A percentile compares a stretch with the other conserved stretches of the same genome.
Conservation (phyloP, 345 rosid species). For the Rhodamnia rubescens region DNA sequence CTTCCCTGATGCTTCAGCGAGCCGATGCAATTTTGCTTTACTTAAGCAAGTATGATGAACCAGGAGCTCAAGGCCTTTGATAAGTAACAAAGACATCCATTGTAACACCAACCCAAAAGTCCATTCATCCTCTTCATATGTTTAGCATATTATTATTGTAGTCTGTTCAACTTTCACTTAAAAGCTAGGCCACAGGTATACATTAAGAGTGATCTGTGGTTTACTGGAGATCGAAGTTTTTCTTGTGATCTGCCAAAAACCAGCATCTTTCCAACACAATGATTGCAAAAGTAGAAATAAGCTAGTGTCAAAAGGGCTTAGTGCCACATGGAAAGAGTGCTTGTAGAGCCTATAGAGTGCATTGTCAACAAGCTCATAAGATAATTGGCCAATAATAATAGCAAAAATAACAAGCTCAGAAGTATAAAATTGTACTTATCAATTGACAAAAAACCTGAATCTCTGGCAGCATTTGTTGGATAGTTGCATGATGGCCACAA, state of each 20-base stretch:
- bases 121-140: not conserved
- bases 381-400: not conserved
- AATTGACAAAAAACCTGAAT: slow-evolving; percentile 52
- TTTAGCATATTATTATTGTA: not conserved
- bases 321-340: not conserved
- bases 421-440: not conserved
- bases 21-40: not conserved
- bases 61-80: not conserved
- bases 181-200: not conserved
- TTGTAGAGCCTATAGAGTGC: not conserved
- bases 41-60: not conserved
- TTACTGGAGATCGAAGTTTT: too few relatives aligned
- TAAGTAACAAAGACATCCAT: not conserved
- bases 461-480: slow-evolving; percentile 87
- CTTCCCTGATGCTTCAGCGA: not conserved
- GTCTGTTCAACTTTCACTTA: not conserved
- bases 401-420: not conserved
- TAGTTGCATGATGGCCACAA: slow-evolving; percentile 74
- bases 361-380: not conserved
- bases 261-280: not conserved
- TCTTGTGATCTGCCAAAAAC: not conserved
- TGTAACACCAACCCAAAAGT: not conserved
- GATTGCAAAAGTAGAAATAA: not conserved
- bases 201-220: not conserved
- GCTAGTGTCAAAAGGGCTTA: not conserved